phyloP scores from a whole-genome alignment of 345 rosid genomes.

The Gossypium raimondii region DNA sequence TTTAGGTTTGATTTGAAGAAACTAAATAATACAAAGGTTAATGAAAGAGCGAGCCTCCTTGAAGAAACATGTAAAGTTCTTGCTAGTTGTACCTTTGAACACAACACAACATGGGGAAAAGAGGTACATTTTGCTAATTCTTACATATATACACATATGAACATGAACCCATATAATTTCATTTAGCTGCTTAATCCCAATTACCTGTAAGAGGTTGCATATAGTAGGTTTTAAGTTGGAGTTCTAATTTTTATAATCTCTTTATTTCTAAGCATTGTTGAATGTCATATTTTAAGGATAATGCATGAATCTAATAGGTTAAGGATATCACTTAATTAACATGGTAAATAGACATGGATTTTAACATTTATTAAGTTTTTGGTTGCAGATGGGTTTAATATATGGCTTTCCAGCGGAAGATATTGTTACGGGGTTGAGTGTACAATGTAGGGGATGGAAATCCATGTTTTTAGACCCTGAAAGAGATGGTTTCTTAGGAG shows the following conservation, averaged over 20 bases:
- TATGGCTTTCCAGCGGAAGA: conserved; percentile 44
- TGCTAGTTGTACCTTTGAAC: neutral
- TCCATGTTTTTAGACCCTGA: conserved; percentile 30
- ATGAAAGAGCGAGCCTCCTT: neutral
- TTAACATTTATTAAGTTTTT: neutral
- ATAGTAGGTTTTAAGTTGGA: too few relatives aligned
- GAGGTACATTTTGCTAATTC: neutral
- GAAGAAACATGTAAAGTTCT: conserved; percentile 4
- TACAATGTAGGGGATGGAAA: conserved; percentile 44
- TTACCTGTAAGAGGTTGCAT: too few relatives aligned
- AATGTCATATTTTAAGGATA: too few relatives aligned
- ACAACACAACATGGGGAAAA: neutral
- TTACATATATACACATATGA: neutral
- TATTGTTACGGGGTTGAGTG: conserved; percentile 34
- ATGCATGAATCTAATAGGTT: too few relatives aligned
- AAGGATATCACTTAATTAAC: neutral
- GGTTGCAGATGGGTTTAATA: conserved; percentile 1
- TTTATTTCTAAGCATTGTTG: too few relatives aligned
- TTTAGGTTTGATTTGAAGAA: neutral
- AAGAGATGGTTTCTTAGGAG: conserved; percentile 34
- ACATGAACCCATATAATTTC: neutral
- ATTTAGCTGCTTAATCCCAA: too few relatives aligned
- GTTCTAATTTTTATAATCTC: too few relatives aligned
- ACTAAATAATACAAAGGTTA: neutral
- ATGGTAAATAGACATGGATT: neutral